phyloP scores from a whole-genome alignment of 176 grass and related monocot genomes.

The Otatea glauca region DNA sequence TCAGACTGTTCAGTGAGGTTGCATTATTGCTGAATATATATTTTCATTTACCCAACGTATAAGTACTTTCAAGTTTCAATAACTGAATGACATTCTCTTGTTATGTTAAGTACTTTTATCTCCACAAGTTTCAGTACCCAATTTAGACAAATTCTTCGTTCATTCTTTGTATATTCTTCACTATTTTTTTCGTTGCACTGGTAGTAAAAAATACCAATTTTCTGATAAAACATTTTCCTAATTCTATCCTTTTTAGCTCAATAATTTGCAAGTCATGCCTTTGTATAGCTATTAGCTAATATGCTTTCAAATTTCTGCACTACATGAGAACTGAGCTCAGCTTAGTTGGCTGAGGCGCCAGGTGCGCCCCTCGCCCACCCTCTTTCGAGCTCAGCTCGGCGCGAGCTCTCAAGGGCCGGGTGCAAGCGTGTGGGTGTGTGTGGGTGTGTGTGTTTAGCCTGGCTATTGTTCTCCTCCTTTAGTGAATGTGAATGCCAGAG shows the following conservation, averaged over 20 bases:
- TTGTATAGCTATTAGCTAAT: slow-evolving; percentile 30
- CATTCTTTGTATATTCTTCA: not conserved
- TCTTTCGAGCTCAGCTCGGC: too few relatives aligned
- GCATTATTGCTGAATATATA: slow-evolving; percentile 6
- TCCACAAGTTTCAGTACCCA: not conserved
- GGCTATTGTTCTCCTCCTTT: too few relatives aligned
- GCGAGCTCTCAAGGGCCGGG: too few relatives aligned
- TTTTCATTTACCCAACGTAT: not conserved
- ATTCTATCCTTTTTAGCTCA: not conserved
- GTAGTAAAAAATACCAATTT: not conserved
- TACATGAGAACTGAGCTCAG: not conserved
- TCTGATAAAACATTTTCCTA: not conserved
- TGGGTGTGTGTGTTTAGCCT: too few relatives aligned
- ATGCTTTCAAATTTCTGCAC: not conserved
- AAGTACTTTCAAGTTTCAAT: not conserved
- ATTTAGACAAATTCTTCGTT: not conserved
- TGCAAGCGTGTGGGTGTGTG: too few relatives aligned
- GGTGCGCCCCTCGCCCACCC: too few relatives aligned
- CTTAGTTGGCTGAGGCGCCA: too few relatives aligned
- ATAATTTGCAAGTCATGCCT: not conserved
- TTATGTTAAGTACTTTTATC: not conserved
- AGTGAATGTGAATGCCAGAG: too few relatives aligned
- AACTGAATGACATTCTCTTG: not conserved
- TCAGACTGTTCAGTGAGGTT: not conserved
- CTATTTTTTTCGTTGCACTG: not conserved